Conservation (phyloP, 148 eudicot species). For the Oxyria digyna region DNA sequence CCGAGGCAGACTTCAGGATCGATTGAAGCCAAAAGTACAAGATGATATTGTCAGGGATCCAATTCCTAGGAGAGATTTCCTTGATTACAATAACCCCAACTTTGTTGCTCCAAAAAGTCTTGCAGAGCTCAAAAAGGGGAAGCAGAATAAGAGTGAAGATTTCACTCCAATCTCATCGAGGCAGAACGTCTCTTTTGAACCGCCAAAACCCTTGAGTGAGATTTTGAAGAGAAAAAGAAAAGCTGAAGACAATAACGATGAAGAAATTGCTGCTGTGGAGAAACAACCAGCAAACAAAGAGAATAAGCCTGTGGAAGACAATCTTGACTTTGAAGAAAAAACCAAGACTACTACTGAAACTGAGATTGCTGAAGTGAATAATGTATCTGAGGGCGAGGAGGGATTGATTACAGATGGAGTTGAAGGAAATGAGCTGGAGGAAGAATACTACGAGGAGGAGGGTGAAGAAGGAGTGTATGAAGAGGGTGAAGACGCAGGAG, state of each 20-base stretch:
- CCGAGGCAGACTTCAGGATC: slow-evolving; percentile 53
- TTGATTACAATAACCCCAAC: slow-evolving; percentile 15
- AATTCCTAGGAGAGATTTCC: slow-evolving; percentile 22
- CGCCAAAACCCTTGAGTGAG: slow-evolving; percentile 88
- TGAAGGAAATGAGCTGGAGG: neutral
- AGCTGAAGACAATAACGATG: slow-evolving; percentile 12
- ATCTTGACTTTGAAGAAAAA: neutral
- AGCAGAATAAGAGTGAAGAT: slow-evolving; percentile 21
- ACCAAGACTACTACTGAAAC: neutral
- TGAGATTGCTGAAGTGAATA: slow-evolving; percentile 5
- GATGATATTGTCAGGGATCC: slow-evolving; percentile 30
- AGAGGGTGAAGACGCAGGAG: slow-evolving; percentile 56
- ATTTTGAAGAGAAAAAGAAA: slow-evolving; percentile 77
- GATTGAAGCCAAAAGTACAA: slow-evolving; percentile 46
- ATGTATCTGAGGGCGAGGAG: slow-evolving; percentile 25
- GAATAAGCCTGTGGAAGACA: slow-evolving; percentile 22
- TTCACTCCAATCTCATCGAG: slow-evolving; percentile 26
- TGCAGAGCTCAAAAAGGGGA: slow-evolving; percentile 45
- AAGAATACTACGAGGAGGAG: neutral
- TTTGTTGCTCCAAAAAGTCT: slow-evolving; percentile 61
- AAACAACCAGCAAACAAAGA: slow-evolving; percentile 11
- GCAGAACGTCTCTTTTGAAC: slow-evolving; percentile 54
- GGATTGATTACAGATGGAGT: slow-evolving; percentile 23
- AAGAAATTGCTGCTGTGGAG: slow-evolving; percentile 15
- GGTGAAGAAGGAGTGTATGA: slow-evolving; percentile 20